Base-by-base conservation (phyloP, 2,329 filamentous ascomycete species). In the Bipolaris gigantea region DNA sequence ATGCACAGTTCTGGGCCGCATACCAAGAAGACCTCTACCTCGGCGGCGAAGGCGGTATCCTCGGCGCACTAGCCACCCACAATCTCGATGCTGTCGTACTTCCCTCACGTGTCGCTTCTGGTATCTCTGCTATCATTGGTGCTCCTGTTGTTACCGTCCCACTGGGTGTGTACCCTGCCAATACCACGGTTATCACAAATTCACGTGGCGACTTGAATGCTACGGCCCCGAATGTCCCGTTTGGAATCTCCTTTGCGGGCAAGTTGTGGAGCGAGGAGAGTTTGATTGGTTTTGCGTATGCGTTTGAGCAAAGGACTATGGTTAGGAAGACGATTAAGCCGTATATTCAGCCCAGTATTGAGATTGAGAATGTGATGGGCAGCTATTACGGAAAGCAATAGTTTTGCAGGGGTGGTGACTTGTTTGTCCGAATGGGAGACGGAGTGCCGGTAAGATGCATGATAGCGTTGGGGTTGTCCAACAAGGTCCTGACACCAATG, bases 211-310 rank as follows among this genome's bases (percentile, higher is more conserved):
- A 80, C n/a, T 71, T 88, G 7, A 80, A 84, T 8, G 71, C 73
- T 0, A 75, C 73, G 0, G 85, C 75, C 0, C 85, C 85, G 0
- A 82, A 83, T 16, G 69, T 84, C 1, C 79, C 79, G 2, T 87
- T 88, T 63, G 87, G 87, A 0, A 72, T 90, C 10, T 79, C 79
- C 7, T 89, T 89, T 62, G 74, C 88, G 41, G 88, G 86, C 0
- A 71, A 72, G 2, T 79, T 78, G 44, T 90, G 83, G 75, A 82
- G 78, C 33, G 87, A 90, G 69, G 82, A 81, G 62, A 77, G 72
- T 27, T 64, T 90, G 60, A 83, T 90, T 53, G 83, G 82, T 0
- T 80, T 85, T 65, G 87, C 86, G 6, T 89, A 87, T 76, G 86
- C 84, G 4, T 89, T 85, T 71, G 87, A 90, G 75, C 84, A 88